Evolutionary conservation across 164 flowering plant species (phyloP).

Genomic region (Tinospora cordifolia): DNA sequence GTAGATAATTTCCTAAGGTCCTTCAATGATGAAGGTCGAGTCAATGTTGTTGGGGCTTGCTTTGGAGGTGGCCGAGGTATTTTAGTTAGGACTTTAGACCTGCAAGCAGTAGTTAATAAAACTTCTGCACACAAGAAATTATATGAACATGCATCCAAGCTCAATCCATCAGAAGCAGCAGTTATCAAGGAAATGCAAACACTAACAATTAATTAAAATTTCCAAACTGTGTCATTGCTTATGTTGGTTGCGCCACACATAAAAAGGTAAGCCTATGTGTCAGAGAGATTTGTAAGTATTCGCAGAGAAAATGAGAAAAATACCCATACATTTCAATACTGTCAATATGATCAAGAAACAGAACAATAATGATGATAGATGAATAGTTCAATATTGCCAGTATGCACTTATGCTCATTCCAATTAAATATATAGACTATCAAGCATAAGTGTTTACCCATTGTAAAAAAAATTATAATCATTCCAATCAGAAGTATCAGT

Average conservation of each 20-base stretch:
- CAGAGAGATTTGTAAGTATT: too few relatives aligned
- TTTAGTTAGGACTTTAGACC: constrained; percentile 19
- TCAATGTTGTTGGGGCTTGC: constrained; percentile 10
- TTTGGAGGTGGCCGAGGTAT: constrained; percentile 26
- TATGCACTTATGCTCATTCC: too few relatives aligned
- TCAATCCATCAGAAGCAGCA: not conserved
- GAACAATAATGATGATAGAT: not conserved
- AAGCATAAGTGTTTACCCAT: too few relatives aligned
- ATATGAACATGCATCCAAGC: not conserved
- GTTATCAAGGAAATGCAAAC: not conserved
- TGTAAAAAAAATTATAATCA: too few relatives aligned
- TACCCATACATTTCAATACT: too few relatives aligned
- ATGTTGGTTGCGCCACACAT: not conserved
- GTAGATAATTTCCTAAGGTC: constrained; percentile 13
- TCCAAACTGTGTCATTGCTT: not conserved
- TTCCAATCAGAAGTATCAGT: too few relatives aligned
- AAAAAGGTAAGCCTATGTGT: too few relatives aligned
- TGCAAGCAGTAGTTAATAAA: constrained; percentile 8
- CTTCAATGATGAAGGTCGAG: constrained; percentile 12
- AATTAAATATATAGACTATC: too few relatives aligned
- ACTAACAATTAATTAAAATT: not conserved
- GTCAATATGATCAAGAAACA: too few relatives aligned
- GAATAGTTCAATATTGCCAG: too few relatives aligned
- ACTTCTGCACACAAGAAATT: not conserved
- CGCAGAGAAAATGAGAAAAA: too few relatives aligned